These are phyloP conservation scores for Punctularia strigosozonata DNA, from an alignment of 768 basidiomycete genomes.

Conservation along the genomic window DNA sequence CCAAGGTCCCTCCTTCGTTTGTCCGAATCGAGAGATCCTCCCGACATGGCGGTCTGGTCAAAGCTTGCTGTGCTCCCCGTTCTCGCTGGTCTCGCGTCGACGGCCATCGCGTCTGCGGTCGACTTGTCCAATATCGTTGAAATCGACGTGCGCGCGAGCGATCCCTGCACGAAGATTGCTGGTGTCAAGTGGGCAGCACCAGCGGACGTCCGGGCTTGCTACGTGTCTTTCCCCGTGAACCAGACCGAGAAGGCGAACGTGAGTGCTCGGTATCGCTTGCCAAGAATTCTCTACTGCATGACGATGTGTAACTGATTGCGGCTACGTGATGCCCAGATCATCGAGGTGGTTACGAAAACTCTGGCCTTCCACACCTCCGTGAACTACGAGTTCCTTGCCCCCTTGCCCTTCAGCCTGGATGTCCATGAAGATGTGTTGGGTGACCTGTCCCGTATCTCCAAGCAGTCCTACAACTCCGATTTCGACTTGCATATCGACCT, in stretches of 20 bases:
- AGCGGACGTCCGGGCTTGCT: conserved; percentile 36
- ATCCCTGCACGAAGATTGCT: conserved; percentile 41
- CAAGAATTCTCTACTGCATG: not conserved
- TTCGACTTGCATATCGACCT: conserved; percentile 46
- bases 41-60: too few relatives aligned
- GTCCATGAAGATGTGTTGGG: conserved; percentile 44
- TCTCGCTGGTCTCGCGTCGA: too few relatives aligned
- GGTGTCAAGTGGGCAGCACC: conserved; percentile 47
- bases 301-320: not conserved
- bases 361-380: conserved; percentile 50
- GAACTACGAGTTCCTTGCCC: conserved; percentile 47
- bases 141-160: too few relatives aligned
- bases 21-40: too few relatives aligned
- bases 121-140: too few relatives aligned
- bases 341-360: conserved; percentile 46
- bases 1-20: too few relatives aligned
- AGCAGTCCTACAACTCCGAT: conserved; percentile 33
- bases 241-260: conserved; percentile 38
- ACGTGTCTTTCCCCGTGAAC: conserved; percentile 36
- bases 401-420: conserved; percentile 36
- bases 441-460: conserved; percentile 36
- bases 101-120: too few relatives aligned
- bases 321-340: conserved; percentile 23
- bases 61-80: too few relatives aligned
- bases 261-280: conserved; percentile 9